A percentile compares a stretch with the other conserved stretches of the same genome.
These are phyloP conservation scores for Henckelia pumila DNA, from an alignment of 257 asterid species.

Conservation along the genomic window DNA sequence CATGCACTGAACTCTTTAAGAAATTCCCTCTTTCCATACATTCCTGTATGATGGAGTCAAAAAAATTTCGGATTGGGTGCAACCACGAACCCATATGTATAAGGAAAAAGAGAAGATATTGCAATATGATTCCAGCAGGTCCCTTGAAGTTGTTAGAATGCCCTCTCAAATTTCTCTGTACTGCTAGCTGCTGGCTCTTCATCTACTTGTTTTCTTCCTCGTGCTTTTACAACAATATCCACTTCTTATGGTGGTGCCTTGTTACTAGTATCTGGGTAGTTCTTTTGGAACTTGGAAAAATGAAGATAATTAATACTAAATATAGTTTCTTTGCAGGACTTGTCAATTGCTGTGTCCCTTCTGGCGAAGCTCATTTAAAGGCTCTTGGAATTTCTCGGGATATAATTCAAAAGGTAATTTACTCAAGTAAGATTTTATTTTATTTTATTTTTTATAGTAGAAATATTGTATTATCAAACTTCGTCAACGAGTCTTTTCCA, in stretches of 20 bases:
- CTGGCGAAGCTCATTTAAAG: conserved; percentile 75
- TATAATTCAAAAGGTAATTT: conserved; percentile 71
- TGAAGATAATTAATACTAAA: conserved; percentile 19
- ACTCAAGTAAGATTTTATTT: background rate
- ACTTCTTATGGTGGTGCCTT: too few relatives aligned
- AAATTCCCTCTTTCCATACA: background rate
- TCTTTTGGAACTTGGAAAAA: background rate
- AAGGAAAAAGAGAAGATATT: background rate
- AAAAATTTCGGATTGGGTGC: background rate
- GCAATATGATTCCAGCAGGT: background rate
- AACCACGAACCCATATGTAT: background rate
- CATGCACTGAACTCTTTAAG: conserved; percentile 9
- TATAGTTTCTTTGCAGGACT: conserved; percentile 55
- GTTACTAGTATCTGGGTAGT: too few relatives aligned
- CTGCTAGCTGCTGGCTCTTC: too few relatives aligned
- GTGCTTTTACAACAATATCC: too few relatives aligned
- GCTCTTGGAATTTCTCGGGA: conserved; percentile 79
- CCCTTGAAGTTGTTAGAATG: background rate
- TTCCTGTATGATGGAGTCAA: background rate
- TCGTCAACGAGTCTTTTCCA: background rate
- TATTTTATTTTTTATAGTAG: background rate
- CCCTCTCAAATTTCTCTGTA: background rate
- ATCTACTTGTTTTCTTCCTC: too few relatives aligned
- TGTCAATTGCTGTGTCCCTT: conserved; percentile 76
- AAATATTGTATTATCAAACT: conserved; percentile 2